Conservation (phyloP, 371 early-diverging fungal species). For the Batrachochytrium dendrobatidis region DNA sequence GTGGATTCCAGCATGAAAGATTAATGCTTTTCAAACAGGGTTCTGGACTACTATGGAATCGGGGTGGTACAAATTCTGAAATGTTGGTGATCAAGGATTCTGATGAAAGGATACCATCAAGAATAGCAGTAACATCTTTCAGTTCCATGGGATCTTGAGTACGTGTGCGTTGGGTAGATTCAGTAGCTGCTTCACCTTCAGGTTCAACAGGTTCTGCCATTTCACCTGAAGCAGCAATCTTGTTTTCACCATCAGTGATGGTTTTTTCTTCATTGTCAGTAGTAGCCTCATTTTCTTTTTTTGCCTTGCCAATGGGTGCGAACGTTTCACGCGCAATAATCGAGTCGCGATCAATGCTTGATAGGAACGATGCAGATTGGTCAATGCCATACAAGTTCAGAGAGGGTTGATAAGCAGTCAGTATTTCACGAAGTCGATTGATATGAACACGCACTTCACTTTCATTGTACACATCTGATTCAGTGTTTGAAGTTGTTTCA, state of each 20-base stretch:
- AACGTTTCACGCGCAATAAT: neutral
- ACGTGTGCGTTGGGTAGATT: no score
- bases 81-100: conserved; percentile 33
- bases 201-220: no score
- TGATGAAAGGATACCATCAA: no score
- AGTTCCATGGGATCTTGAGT: no score
- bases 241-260: conserved; percentile 33
- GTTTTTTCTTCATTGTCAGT: conserved; percentile 31
- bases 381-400: conserved; percentile 66
- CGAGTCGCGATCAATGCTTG: conserved; percentile 40
- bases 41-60: neutral
- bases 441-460: conserved; percentile 86
- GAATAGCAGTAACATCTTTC: no score
- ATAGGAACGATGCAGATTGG: conserved; percentile 59
- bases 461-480: conserved; percentile 78
- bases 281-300: neutral
- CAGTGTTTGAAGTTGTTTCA: neutral
- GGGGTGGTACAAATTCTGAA: conserved; percentile 46
- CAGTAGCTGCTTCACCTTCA: no score
- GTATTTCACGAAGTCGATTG: conserved; percentile 74
- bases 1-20: conserved; percentile 89
- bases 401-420: conserved; percentile 51
- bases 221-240: conserved; percentile 42
- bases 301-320: conserved; percentile 7
- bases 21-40: conserved; percentile 56